phyloP scores from a whole-genome alignment of 139 green algal genomes.

The Pseudopediastrum boryanum region DNA sequence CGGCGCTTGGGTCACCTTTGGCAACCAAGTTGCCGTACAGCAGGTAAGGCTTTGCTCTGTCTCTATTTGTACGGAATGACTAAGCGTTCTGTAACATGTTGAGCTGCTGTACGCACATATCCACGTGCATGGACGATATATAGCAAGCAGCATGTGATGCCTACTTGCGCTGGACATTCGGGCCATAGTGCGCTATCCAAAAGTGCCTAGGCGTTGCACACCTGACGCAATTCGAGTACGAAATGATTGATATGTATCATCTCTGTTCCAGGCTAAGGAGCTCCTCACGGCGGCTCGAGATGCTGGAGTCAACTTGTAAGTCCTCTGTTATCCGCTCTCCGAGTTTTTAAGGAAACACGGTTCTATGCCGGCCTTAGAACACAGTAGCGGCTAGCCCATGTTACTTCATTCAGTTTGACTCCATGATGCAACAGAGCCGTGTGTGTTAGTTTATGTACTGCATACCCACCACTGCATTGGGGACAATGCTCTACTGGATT shows the following conservation, averaged over 20 bases:
- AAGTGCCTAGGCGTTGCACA: not conserved
- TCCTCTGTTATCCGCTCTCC: not conserved
- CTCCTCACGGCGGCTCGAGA: slow-evolving; percentile 60
- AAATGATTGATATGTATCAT: not conserved
- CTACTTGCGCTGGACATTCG: not conserved
- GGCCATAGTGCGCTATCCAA: not conserved
- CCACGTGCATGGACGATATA: not conserved
- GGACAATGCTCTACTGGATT: not conserved
- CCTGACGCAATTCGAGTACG: not conserved
- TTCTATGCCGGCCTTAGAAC: too few species aligned
- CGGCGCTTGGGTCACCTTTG: slow-evolving; percentile 75
- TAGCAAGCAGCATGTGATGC: not conserved
- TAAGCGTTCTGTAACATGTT: not conserved
- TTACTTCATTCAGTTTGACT: not conserved
- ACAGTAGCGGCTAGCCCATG: not conserved
- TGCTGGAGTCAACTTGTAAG: slow-evolving; percentile 78
- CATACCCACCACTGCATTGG: not conserved
- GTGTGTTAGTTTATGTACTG: not conserved
- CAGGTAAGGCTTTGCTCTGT: slow-evolving; percentile 37
- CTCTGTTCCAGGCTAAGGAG: slow-evolving; percentile 56
- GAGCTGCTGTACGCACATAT: not conserved
- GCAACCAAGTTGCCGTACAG: slow-evolving; percentile 54
- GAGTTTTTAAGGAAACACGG: too few species aligned
- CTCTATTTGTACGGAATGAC: too few species aligned
- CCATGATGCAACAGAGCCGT: not conserved